Evolutionary conservation across 768 basidiomycete genomes (phyloP).

Genomic region (Lentinula sp.): DNA sequence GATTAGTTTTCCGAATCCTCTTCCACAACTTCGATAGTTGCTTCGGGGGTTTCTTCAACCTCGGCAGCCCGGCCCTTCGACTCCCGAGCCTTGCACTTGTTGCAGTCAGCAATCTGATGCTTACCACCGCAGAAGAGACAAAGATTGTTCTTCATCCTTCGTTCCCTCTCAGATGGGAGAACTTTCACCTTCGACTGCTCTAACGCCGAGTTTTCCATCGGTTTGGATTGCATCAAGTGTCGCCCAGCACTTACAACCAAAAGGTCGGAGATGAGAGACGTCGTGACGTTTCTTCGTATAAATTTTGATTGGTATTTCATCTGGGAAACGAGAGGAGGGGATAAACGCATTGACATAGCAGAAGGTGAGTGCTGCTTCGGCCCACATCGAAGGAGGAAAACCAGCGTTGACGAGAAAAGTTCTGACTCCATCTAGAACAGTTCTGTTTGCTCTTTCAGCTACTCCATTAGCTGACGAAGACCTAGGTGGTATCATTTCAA

Average conservation of each 20-base stretch:
- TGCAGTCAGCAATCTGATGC: too few relatives aligned
- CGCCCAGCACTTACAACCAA: neutral
- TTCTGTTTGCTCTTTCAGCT: neutral
- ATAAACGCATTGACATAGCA: neutral
- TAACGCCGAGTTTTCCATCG: neutral
- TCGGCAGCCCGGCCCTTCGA: too few relatives aligned
- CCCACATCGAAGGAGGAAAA: neutral
- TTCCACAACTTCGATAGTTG: too few relatives aligned
- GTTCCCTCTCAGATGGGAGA: too few relatives aligned
- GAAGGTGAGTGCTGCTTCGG: neutral
- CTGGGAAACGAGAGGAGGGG: neutral
- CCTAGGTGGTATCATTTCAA: neutral
- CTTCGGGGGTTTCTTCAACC: too few relatives aligned
- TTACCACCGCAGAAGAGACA: too few relatives aligned
- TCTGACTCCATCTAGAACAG: neutral
- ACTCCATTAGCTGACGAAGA: neutral
- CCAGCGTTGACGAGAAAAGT: neutral
- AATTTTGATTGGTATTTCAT: neutral
- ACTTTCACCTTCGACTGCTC: neutral
- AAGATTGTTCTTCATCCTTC: too few relatives aligned
- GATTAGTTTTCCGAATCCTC: too few relatives aligned
- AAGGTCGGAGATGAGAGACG: neutral
- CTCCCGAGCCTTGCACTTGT: too few relatives aligned
- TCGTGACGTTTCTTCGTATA: neutral
- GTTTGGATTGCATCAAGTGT: neutral